phyloP scores from a whole-genome alignment of 139 green algal species.

The Chlamydomonas sp. region DNA sequence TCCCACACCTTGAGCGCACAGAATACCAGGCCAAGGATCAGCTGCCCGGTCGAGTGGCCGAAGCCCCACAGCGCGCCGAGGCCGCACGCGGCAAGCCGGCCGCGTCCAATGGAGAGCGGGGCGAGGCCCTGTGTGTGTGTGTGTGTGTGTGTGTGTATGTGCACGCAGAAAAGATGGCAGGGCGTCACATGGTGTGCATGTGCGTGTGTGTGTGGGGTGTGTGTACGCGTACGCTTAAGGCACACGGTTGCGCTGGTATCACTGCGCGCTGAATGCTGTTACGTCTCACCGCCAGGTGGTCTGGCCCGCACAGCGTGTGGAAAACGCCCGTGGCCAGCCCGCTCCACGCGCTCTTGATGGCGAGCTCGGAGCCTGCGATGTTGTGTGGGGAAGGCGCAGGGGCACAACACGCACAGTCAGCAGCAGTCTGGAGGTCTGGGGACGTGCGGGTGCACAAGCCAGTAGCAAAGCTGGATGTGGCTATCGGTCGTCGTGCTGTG shows the following conservation, averaged over 20 bases:
- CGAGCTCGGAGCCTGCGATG: constrained; percentile 9
- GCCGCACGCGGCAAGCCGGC: constrained; percentile 53
- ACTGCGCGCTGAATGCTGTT: not conserved
- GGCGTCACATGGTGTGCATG: too few species aligned
- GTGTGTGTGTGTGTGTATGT: not conserved
- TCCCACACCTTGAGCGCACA: constrained; percentile 78
- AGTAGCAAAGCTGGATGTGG: too few species aligned
- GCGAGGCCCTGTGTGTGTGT: constrained; percentile 68
- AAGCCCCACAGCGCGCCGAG: constrained; percentile 96
- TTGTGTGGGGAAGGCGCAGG: not conserved
- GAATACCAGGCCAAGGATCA: constrained; percentile 91
- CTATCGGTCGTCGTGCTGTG: too few species aligned
- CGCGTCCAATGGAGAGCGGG: constrained; percentile 86
- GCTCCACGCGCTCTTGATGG: constrained; percentile 58
- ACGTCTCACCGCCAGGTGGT: constrained; percentile 82
- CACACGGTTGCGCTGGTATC: not conserved
- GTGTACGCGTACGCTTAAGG: too few species aligned
- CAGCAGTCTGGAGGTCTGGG: not conserved
- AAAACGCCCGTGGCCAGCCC: constrained; percentile 88
- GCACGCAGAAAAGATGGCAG: constrained; percentile 2
- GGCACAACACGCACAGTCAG: not conserved
- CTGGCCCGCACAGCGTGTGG: constrained; percentile 93
- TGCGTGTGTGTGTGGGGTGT: too few species aligned
- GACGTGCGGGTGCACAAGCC: not conserved
- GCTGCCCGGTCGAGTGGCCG: constrained; percentile 92